Evolutionary conservation across 176 grass and related monocot genomes (phyloP), one percentile per base, ranked within the genome.

Genomic region (bread wheat (Triticum aestivum)): DNA sequence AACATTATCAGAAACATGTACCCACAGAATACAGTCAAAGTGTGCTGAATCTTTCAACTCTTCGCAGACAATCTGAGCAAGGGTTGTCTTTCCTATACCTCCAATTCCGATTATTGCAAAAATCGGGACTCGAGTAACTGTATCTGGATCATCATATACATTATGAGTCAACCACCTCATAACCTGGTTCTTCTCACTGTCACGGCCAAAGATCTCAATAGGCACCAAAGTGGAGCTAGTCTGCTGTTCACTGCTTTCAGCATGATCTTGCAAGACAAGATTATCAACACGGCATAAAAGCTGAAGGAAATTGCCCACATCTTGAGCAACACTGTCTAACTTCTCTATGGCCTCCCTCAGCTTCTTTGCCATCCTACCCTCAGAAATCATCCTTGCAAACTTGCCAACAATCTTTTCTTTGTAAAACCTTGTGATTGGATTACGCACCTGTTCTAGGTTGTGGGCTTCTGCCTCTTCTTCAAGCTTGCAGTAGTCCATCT

Each of bases 61-160:
- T 30, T 75, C 30, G 17, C 59, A 81, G 3, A 88, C 81, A 14
- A 81, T 8, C 54, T 83, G 75, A 69, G 85, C 85, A 75, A 91
- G 89, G 41, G 89, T 87, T 20, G 17, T 56, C 52, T 56, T 56
- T 56, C 49, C 49, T 54, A 54, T 54, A 54, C 49, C 52, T 56
- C 70, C 78, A 7, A 71, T 52, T 18, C 85, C 75, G 1, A 81
- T 61, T 67, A 91, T 75, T 67, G 85, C 49, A 26, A 84, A 66
- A 24, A 79, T 0, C 17, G 89, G 73, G 3, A 91, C 79, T n/a
- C 4, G 20, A 51, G 23, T 12, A 32, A 1, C 0, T 47, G 8
- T 45, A 1, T 27, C 24, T 7, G 23, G 1, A 34, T 65, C 23
- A 30, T 68, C 18, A 56, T 7, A 1, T 11, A 34, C 3, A 67